Percentiles rank a stretch among this genome's conserved stretches.
Conservation (phyloP, 1,139 yeast species). For the Candida sojae region DNA sequence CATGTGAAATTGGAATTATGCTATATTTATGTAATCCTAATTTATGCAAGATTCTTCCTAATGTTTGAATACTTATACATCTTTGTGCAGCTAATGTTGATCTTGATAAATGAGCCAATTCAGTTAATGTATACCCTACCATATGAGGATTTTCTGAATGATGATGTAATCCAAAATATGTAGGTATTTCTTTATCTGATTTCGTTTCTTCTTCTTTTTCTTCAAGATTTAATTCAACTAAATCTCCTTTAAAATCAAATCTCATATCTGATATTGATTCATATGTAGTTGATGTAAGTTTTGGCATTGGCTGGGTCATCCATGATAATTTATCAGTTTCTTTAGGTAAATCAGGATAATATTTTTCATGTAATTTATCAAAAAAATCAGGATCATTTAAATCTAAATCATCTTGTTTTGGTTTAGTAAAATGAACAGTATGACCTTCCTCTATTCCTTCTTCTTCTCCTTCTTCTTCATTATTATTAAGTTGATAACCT, state of each 20-base stretch:
- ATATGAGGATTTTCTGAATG: slow-evolving; percentile 86
- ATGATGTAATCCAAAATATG: slow-evolving; percentile 80
- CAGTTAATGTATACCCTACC: slow-evolving; percentile 90
- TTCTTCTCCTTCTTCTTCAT: slow-evolving; percentile 40
- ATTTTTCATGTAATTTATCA: slow-evolving; percentile 78
- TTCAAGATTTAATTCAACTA: slow-evolving; percentile 44
- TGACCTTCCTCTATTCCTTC: slow-evolving; percentile 22
- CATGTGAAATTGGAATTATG: slow-evolving; percentile 41
- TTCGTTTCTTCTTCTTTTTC: slow-evolving; percentile 9
- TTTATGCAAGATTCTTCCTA: slow-evolving; percentile 85
- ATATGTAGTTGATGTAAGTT: slow-evolving; percentile 46
- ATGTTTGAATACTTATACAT: slow-evolving; percentile 78
- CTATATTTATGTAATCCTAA: slow-evolving; percentile 65
- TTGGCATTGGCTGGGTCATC: slow-evolving; percentile 74
- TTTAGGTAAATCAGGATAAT: slow-evolving; percentile 84
- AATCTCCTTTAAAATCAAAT: slow-evolving; percentile 83
- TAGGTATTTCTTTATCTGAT: slow-evolving; percentile 39
- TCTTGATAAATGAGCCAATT: slow-evolving; percentile 75
- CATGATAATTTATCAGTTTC: slow-evolving; percentile 84
- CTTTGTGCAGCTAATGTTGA: slow-evolving; percentile 85
- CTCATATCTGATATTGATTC: slow-evolving; percentile 71
- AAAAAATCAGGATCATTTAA: slow-evolving; percentile 76
- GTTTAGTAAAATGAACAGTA: slow-evolving; percentile 65
- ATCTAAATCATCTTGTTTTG: slow-evolving; percentile 46
- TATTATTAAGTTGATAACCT: slow-evolving; percentile 44